These are phyloP conservation scores for Grosmannia penicillata DNA, from an alignment of 2,329 filamentous ascomycete species.

Conservation along the genomic window DNA sequence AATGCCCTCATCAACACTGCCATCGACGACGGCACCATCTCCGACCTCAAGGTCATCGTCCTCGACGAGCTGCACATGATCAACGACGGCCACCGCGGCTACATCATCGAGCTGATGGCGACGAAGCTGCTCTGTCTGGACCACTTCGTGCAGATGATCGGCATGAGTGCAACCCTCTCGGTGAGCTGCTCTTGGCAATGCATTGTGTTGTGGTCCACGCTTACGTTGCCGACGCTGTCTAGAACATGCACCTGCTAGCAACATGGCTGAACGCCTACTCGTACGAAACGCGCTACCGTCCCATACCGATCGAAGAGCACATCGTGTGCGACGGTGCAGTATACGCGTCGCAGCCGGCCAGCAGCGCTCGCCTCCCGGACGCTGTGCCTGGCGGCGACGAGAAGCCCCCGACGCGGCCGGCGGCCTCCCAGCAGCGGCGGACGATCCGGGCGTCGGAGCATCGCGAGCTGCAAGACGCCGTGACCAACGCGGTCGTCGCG, in stretches of 20 bases:
- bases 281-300: conserved; percentile 58
- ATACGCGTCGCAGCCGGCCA: conserved; percentile 37
- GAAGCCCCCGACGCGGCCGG: background rate
- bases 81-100: conserved; percentile 61
- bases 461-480: conserved; percentile 47
- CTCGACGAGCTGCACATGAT: conserved; percentile 75
- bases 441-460: conserved; percentile 39
- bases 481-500: conserved; percentile 56
- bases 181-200: conserved; percentile 31
- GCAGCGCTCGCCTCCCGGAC: background rate
- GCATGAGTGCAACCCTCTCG: conserved; percentile 67
- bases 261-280: conserved; percentile 57
- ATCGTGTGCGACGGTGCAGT: conserved; percentile 56
- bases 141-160: conserved; percentile 54
- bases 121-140: conserved; percentile 58
- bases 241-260: conserved; percentile 55
- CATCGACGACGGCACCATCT: conserved; percentile 54
- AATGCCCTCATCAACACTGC: conserved; percentile 60
- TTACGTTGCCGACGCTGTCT: background rate
- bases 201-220: background rate
- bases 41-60: conserved; percentile 51
- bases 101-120: conserved; percentile 58
- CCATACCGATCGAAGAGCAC: conserved; percentile 62
- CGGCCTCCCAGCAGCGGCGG: conserved; percentile 23
- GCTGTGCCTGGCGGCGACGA: conserved; percentile 25